phyloP scores from a whole-genome alignment of 1,139 yeast genomes.

The Pichia terricola region DNA sequence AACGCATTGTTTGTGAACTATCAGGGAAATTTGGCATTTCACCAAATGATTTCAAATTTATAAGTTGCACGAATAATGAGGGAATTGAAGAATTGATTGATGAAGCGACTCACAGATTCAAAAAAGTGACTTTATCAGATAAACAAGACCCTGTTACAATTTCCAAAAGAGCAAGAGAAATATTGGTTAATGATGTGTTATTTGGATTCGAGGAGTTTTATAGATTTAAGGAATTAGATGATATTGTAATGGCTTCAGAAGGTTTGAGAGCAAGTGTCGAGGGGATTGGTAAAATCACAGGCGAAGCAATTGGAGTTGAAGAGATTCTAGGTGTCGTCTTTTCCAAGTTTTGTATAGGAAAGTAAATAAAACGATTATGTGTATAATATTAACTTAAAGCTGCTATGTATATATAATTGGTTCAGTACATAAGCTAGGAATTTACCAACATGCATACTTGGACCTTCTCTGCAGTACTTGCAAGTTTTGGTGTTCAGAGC shows the following conservation, averaged over 20 bases:
- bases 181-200: slow-evolving; percentile 62
- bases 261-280: slow-evolving; percentile 65
- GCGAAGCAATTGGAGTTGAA: slow-evolving; percentile 80
- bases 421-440: not conserved
- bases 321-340: slow-evolving; percentile 88
- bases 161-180: slow-evolving; percentile 67
- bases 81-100: slow-evolving; percentile 46
- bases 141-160: slow-evolving; percentile 54
- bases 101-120: slow-evolving; percentile 35
- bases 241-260: slow-evolving; percentile 76
- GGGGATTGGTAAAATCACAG: slow-evolving; percentile 89
- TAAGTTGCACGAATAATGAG: slow-evolving; percentile 48
- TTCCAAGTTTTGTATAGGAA: slow-evolving; percentile 89
- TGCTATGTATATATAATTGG: too few relatives aligned
- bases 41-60: slow-evolving; percentile 25
- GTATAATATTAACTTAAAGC: not conserved
- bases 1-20: slow-evolving; percentile 21
- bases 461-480: too few relatives aligned
- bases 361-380: slow-evolving; percentile 30
- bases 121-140: slow-evolving; percentile 38
- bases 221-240: slow-evolving; percentile 42
- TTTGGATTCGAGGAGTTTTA: slow-evolving; percentile 59
- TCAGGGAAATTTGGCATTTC: slow-evolving; percentile 13
- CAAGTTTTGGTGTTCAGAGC: too few relatives aligned
- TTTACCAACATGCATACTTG: not conserved